Base-by-base conservation (phyloP, 805 yeast species). In the Cyberlindnera xishuangbannaensis region DNA sequence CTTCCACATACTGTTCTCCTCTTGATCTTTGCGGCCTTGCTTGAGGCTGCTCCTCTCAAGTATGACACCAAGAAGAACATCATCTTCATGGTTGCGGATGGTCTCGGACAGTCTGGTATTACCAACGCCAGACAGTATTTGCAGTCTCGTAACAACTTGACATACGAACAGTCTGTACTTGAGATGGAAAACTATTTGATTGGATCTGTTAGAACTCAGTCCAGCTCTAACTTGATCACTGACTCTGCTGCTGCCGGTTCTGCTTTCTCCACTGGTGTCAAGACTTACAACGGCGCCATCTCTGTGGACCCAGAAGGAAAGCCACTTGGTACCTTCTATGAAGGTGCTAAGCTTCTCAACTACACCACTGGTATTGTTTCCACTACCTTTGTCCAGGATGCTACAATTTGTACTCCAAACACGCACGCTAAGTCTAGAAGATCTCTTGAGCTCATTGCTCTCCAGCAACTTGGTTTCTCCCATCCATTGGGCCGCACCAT, bases 191-290 rank as follows among this genome's bases (percentile, higher is more conserved):
- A 70, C 39, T 72, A 78, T 53, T 59, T 87, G 31, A 67, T 86
- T 31, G 97, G 97, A 25, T 68, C 81, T 23, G 82, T 92, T n/a
- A 71, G 96, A 49, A 87, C 97, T 2, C 69, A 85, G 40, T 82
- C 95, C 15, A 70, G 75, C 18, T 67, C 72, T 39, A 78, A 88
- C 4, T 64, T 82, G 53, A 74, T 87, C 40, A 87, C 97, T 1
- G 97, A 87, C 55, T 83, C 95, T 20, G 97, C 97, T 12, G 97
- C 97, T 5, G 96, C 95, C 10, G 97, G 95, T 13, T 84, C 95
- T 6, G 95, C 95, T 2, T 85, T 86, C 47, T 69, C 95, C 2
- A 82, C 94, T 53, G 90, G 77, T 13, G 54, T 74, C 46, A 87
- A 87, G 63, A 67, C 87, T 6, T 86, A 87, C 62, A 87, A 87